Percentiles rank a stretch among this genome's conserved stretches.
Conservation (phyloP, 495 filamentous ascomycete genomes). For the Aspergillus funiculosus region DNA sequence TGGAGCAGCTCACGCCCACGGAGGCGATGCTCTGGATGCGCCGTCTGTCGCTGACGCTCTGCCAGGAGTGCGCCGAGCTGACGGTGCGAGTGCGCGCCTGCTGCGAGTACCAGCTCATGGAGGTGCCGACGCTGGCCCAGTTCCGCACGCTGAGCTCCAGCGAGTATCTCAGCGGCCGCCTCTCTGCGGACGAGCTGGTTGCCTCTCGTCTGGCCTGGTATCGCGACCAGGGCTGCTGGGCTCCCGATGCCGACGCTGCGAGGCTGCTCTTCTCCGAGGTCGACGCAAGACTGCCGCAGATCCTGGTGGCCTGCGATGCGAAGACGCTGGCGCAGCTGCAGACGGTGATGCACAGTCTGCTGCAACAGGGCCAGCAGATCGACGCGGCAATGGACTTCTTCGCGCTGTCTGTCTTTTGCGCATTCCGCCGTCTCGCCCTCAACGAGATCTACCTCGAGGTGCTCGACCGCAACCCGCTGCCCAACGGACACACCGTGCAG, state of each 20-base stretch:
- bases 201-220: constrained; percentile 14
- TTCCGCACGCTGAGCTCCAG: constrained; percentile 13
- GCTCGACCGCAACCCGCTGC: constrained; percentile 15
- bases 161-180: constrained; percentile 9
- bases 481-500: constrained; percentile 14
- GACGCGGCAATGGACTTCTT: constrained; percentile 10
- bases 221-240: constrained; percentile 13
- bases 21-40: constrained; percentile 35
- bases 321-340: constrained; percentile 7
- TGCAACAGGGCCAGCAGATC: constrained; percentile 5
- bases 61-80: constrained; percentile 8
- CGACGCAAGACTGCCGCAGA: constrained; percentile 4
- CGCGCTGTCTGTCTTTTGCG: constrained; percentile 15
- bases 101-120: constrained; percentile 14
- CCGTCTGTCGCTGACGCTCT: constrained; percentile 7
- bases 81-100: constrained; percentile 13
- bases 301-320: constrained; percentile 8
- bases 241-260: not conserved
- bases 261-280: constrained; percentile 6
- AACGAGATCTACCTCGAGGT: constrained; percentile 18
- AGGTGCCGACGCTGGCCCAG: constrained; percentile 10
- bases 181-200: constrained; percentile 11
- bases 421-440: constrained; percentile 10
- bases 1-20: constrained; percentile 36
- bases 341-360: not conserved